These are phyloP conservation scores for Quercus rubra DNA, from an alignment of 306 rosid species.

Conservation along the genomic window DNA sequence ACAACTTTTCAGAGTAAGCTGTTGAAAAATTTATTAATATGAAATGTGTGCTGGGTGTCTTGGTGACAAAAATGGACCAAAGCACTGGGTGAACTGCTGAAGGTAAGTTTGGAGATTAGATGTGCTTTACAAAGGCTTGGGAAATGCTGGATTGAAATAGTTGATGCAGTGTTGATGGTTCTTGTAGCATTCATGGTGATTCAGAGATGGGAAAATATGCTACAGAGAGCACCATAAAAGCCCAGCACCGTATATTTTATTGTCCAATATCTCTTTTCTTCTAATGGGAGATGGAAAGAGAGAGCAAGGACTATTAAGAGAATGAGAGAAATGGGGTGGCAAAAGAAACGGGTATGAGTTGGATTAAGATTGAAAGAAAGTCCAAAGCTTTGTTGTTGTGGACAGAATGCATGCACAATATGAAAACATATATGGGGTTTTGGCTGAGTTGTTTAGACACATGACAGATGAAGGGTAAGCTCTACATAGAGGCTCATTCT, in stretches of 20 bases:
- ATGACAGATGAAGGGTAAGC: no score
- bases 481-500: constrained; percentile 40
- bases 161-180: no score
- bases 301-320: constrained; percentile 73
- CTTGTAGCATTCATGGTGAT: no score
- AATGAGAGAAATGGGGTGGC: constrained; percentile 70
- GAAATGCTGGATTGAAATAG: no score
- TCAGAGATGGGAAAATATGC: constrained; percentile 76
- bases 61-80: no score
- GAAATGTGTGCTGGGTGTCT: no score
- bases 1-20: no score
- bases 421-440: constrained; percentile 15
- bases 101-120: no score
- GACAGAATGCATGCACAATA: constrained; percentile 67
- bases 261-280: constrained; percentile 79
- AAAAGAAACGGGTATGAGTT: constrained; percentile 80
- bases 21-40: no score
- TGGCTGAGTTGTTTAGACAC: no score
- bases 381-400: constrained; percentile 73
- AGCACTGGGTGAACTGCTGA: no score
- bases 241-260: constrained; percentile 66
- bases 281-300: constrained; percentile 86
- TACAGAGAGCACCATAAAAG: constrained; percentile 61
- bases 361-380: constrained; percentile 70
- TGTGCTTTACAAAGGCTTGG: no score